Evolutionary conservation across 2,329 filamentous ascomycete species (phyloP).

Genomic region (Epichloe festucae): DNA sequence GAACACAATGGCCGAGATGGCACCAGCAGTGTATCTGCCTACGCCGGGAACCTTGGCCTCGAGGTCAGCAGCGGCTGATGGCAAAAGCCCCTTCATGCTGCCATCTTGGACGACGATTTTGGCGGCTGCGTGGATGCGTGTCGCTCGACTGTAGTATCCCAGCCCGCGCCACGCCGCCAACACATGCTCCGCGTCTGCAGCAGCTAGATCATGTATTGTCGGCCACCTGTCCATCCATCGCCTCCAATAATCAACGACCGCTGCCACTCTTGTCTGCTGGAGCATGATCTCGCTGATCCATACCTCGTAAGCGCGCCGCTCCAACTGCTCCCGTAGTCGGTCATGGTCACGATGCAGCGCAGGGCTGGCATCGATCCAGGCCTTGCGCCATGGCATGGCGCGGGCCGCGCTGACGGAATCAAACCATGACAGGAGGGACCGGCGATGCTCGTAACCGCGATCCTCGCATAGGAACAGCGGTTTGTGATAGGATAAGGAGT

Average conservation of each 20-base stretch:
- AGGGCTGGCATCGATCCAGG: conserved; percentile 35
- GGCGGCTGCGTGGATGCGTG: conserved; percentile 44
- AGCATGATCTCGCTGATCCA: conserved; percentile 58
- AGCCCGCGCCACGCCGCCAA: conserved; percentile 46
- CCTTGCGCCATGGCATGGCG: conserved; percentile 47
- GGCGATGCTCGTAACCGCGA: conserved; percentile 19
- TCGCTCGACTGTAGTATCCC: conserved; percentile 53
- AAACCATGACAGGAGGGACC: conserved; percentile 37
- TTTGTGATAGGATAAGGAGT: conserved; percentile 29
- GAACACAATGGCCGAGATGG: conserved; percentile 50
- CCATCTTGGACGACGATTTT: conserved; percentile 33
- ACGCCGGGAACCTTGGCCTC: conserved; percentile 43
- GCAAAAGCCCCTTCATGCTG: conserved; percentile 33
- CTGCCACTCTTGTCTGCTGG: conserved; percentile 50
- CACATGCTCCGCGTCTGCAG: conserved; percentile 41
- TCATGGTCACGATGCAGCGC: conserved; percentile 11
- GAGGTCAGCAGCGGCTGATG: conserved; percentile 30
- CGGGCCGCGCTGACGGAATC: conserved; percentile 31
- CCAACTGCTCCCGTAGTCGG: conserved; percentile 29
- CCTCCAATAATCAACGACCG: conserved; percentile 50
- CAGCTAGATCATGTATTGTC: conserved; percentile 41
- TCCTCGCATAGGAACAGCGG: conserved; percentile 32
- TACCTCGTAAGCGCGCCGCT: conserved; percentile 48
- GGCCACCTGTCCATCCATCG: conserved; percentile 50
- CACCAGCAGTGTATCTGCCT: conserved; percentile 49